Conservation (phyloP, 495 filamentous ascomycete species). For the Darksidea phi region DNA sequence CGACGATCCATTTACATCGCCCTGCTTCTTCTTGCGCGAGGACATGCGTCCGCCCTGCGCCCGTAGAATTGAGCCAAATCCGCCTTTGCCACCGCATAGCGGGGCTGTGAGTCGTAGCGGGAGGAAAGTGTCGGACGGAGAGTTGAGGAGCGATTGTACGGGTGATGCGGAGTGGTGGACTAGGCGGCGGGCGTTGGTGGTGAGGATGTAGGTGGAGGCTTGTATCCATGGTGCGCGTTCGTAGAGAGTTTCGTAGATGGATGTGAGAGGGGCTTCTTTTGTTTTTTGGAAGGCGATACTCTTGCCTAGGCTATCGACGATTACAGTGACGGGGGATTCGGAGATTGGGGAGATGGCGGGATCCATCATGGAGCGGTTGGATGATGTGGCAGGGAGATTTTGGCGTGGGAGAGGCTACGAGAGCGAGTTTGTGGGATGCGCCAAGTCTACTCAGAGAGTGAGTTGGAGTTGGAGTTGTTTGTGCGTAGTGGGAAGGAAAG, state of each 20-base stretch:
- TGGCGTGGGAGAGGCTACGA: background rate
- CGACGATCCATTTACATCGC: constrained; percentile 81
- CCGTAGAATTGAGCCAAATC: constrained; percentile 94
- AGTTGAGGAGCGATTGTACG: constrained; percentile 55
- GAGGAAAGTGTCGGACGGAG: constrained; percentile 62
- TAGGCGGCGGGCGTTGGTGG: constrained; percentile 75
- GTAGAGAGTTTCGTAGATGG: constrained; percentile 62
- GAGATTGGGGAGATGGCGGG: constrained; percentile 9
- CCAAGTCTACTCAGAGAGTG: background rate
- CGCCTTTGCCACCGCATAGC: constrained; percentile 89
- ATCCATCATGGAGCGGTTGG: constrained; percentile 8
- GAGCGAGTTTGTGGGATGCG: background rate
- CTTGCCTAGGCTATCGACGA: constrained; percentile 23
- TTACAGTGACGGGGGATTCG: constrained; percentile 40
- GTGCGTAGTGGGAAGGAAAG: background rate
- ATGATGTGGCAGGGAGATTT: background rate
- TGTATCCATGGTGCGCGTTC: constrained; percentile 58
- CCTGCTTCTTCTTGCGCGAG: constrained; percentile 81
- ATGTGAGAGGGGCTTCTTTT: constrained; percentile 53
- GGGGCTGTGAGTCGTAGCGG: constrained; percentile 73
- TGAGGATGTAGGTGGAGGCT: constrained; percentile 64
- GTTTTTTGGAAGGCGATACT: constrained; percentile 54
- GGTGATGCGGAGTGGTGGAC: constrained; percentile 52
- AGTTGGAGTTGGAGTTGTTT: background rate
- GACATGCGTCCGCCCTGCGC: constrained; percentile 98